Conservation (phyloP, 768 basidiomycete genomes). For the Suillus subluteus region DNA sequence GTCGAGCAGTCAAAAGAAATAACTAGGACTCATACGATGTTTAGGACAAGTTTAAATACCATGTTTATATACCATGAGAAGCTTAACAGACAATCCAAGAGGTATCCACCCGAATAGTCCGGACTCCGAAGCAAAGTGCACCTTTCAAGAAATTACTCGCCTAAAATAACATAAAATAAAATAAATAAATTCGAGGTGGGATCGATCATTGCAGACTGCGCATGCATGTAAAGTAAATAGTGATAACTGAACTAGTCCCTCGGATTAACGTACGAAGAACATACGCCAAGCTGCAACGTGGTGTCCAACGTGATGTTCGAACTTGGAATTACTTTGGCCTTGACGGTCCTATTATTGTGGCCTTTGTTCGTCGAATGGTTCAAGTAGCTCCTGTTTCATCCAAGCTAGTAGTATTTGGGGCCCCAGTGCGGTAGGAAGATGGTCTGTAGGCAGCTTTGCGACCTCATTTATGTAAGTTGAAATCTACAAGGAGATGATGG, state of each 20-base stretch:
- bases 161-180: background rate
- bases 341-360: background rate
- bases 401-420: background rate
- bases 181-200: background rate
- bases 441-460: background rate
- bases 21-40: background rate
- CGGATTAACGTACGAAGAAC: background rate
- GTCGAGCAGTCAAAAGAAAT: constrained; percentile 6
- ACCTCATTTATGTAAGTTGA: background rate
- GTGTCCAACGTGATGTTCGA: background rate
- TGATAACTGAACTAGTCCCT: background rate
- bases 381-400: background rate
- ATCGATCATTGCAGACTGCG: background rate
- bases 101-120: background rate
- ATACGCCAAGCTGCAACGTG: background rate
- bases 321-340: background rate
- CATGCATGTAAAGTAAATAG: background rate
- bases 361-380: background rate
- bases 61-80: constrained; percentile 12
- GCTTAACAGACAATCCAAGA: background rate
- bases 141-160: background rate
- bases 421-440: background rate
- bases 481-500: background rate
- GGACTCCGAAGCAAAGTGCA: constrained; percentile 1
- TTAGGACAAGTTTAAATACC: constrained; percentile 4